Conservation (phyloP, 805 yeast genomes). For the Yarrowia bubula region DNA sequence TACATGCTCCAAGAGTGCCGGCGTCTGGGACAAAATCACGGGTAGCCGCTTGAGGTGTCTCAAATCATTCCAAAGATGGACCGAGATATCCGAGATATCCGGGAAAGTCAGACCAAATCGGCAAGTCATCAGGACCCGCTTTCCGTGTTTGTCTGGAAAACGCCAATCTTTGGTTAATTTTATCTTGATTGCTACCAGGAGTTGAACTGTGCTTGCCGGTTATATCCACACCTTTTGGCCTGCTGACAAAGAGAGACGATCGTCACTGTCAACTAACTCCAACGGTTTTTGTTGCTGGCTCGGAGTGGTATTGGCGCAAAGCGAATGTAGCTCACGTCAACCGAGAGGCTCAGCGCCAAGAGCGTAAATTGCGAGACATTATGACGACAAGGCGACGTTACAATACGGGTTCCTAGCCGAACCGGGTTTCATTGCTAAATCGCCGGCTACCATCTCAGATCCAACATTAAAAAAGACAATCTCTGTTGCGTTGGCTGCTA, state of each 20-base stretch:
- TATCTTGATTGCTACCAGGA: background rate
- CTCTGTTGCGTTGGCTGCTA: background rate
- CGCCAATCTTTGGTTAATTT: background rate
- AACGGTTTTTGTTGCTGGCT: constrained; percentile 6
- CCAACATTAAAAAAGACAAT: background rate
- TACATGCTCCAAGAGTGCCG: background rate
- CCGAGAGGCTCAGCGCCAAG: background rate
- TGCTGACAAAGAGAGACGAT: background rate
- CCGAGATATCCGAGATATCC: background rate
- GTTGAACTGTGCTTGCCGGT: no score
- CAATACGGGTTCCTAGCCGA: background rate
- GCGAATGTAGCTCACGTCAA: background rate
- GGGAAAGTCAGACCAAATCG: background rate
- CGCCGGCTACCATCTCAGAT: background rate
- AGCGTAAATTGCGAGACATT: background rate
- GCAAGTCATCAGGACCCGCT: background rate
- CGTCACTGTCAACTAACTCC: background rate
- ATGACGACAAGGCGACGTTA: background rate
- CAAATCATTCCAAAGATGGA: background rate
- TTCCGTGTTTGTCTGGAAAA: no score
- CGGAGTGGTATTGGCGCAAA: background rate
- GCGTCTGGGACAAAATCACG: background rate
- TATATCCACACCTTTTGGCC: no score
- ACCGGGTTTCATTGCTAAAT: background rate
- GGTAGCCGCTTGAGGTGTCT: constrained; percentile 2